Conservation (phyloP, 2,329 filamentous ascomycete genomes). For the Drechslerella coelobrocha region DNA sequence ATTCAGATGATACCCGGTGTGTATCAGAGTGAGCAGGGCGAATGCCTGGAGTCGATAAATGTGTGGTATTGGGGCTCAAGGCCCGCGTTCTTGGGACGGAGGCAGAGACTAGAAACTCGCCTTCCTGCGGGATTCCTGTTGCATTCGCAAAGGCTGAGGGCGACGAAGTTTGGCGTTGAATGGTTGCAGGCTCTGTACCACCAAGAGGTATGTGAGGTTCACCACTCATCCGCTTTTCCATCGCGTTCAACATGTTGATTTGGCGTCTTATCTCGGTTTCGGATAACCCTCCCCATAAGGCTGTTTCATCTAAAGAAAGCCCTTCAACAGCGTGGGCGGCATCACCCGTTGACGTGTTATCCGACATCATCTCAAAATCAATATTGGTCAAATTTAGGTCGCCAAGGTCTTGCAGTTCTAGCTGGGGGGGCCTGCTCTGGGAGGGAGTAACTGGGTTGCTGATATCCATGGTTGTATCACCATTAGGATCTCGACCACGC, state of each 20-base stretch:
- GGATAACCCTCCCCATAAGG: slow-evolving; percentile 38
- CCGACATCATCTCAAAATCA: background rate
- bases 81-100: no score
- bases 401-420: background rate
- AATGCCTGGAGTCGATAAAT: background rate
- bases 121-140: no score
- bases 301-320: slow-evolving; percentile 13
- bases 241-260: slow-evolving; percentile 27
- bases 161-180: background rate
- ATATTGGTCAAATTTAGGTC: background rate
- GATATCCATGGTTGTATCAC: background rate
- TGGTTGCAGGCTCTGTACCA: background rate
- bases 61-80: no score
- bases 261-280: slow-evolving; percentile 38
- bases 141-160: background rate
- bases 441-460: background rate
- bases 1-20: background rate
- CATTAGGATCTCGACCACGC: background rate
- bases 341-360: background rate
- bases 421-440: background rate
- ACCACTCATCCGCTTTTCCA: slow-evolving; percentile 18
- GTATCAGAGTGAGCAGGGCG: background rate
- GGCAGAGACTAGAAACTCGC: no score
- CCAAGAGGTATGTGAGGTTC: background rate
- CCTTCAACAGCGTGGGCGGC: background rate